phyloP scores from a whole-genome alignment of 495 filamentous ascomycete species.

The Xylaria bambusicola region DNA sequence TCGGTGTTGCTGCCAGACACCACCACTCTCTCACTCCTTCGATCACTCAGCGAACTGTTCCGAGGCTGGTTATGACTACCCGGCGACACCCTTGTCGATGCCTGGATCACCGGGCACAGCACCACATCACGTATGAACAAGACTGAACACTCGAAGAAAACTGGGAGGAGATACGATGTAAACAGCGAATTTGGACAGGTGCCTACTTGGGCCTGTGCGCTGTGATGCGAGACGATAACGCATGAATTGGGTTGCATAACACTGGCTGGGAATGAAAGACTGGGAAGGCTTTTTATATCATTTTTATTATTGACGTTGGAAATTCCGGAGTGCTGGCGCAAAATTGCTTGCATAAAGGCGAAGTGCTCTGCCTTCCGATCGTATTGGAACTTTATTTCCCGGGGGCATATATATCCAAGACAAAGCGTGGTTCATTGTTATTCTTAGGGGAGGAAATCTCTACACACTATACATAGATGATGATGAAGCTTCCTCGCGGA shows the following conservation, averaged over 20 bases:
- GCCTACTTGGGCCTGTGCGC: constrained; percentile 8
- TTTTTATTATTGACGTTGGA: neutral
- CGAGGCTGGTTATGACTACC: constrained; percentile 62
- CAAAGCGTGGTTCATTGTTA: constrained; percentile 20
- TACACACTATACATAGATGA: constrained; percentile 19
- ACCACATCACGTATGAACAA: constrained; percentile 31
- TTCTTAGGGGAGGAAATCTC: constrained; percentile 13
- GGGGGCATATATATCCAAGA: constrained; percentile 29
- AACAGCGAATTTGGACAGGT: constrained; percentile 8
- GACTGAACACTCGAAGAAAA: constrained; percentile 10
- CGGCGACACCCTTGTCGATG: constrained; percentile 68
- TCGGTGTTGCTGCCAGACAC: constrained; percentile 64
- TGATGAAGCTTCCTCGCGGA: constrained; percentile 16
- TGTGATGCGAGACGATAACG: constrained; percentile 7
- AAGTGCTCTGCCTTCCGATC: constrained; percentile 30
- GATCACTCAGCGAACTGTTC: constrained; percentile 69
- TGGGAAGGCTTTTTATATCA: neutral
- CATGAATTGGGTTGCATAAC: constrained; percentile 18
- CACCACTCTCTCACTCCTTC: constrained; percentile 78
- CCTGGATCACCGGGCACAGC: constrained; percentile 60
- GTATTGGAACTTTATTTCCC: constrained; percentile 17
- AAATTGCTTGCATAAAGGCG: constrained; percentile 29
- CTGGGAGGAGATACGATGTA: neutral
- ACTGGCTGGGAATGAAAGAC: constrained; percentile 14
- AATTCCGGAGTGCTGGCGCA: constrained; percentile 22